Evolutionary conservation across 1,284 basidiomycete genomes (phyloP).

Genomic region (Apiotrichum gracile): DNA sequence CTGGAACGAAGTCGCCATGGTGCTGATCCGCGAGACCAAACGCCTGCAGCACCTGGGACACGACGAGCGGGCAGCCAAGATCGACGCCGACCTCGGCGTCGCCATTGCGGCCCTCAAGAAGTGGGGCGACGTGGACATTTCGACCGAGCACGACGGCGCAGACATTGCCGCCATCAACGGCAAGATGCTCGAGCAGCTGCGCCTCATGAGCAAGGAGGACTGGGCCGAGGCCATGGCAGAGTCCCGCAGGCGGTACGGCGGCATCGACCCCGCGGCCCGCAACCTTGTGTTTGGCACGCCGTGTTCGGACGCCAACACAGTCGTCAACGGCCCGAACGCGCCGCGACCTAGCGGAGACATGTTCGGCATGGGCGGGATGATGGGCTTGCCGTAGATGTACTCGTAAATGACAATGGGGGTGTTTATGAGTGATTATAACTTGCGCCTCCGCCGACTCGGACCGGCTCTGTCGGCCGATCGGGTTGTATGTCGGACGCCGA

Average conservation of each 20-base stretch:
- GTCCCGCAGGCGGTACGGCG: slow-evolving; percentile 12
- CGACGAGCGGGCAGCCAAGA: slow-evolving; percentile 12
- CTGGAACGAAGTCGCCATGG: slow-evolving; percentile 31
- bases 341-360: neutral
- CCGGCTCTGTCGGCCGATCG: no score
- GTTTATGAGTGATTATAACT: no score
- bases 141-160: slow-evolving; percentile 16
- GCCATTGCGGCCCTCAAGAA: slow-evolving; percentile 22
- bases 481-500: no score
- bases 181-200: slow-evolving; percentile 26
- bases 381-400: no score
- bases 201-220: slow-evolving; percentile 17
- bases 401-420: no score
- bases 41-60: slow-evolving; percentile 12
- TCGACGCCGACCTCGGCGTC: slow-evolving; percentile 28
- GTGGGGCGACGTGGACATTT: slow-evolving; percentile 23
- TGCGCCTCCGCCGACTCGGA: no score
- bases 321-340: neutral
- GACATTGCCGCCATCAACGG: slow-evolving; percentile 29
- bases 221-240: slow-evolving; percentile 25
- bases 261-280: neutral
- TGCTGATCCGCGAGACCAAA: slow-evolving; percentile 26
- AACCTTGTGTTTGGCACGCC: neutral
- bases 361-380: neutral
- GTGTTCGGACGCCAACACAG: neutral